Evolutionary conservation across 1,139 yeast genomes (phyloP).

Genomic region (Saccharomyces hybrid): DNA sequence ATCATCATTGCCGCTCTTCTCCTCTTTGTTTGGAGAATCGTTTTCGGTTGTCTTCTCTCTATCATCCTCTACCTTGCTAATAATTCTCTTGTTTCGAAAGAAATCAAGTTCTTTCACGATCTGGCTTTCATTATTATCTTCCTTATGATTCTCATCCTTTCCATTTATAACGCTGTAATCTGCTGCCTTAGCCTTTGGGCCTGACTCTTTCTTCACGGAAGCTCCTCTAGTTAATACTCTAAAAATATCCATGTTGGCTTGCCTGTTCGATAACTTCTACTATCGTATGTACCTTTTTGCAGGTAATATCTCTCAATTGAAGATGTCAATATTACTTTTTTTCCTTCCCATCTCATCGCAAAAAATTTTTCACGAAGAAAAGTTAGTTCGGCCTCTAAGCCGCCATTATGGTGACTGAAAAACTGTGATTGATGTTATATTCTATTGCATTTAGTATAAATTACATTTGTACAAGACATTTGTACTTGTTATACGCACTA

Average conservation of each 20-base stretch:
- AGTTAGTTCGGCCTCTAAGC: neutral
- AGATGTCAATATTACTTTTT: neutral
- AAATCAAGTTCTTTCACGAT: constrained; percentile 63
- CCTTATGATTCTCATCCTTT: constrained; percentile 11
- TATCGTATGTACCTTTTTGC: neutral
- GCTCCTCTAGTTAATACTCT: constrained; percentile 83
- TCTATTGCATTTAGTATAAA: neutral
- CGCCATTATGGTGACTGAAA: neutral
- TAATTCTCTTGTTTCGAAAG: constrained; percentile 50
- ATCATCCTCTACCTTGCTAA: constrained; percentile 19
- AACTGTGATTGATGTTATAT: neutral
- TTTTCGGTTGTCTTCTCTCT: constrained; percentile 23
- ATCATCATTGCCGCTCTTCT: constrained; percentile 10
- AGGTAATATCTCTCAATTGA: neutral
- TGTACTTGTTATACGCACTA: neutral
- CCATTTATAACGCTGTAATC: constrained; percentile 24
- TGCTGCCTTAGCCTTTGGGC: constrained; percentile 18
- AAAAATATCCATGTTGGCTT: constrained; percentile 70
- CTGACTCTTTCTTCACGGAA: constrained; percentile 46
- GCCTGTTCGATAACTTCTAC: constrained; percentile 23
- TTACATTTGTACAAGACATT: neutral
- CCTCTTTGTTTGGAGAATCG: constrained; percentile 20
- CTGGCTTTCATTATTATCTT: constrained; percentile 36
- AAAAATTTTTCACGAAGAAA: neutral
- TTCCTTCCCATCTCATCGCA: neutral